Evolutionary conservation across 345 rosid species (phyloP), one percentile per base, ranked within the genome.

Genomic region (Abelmoschus esculentus): DNA sequence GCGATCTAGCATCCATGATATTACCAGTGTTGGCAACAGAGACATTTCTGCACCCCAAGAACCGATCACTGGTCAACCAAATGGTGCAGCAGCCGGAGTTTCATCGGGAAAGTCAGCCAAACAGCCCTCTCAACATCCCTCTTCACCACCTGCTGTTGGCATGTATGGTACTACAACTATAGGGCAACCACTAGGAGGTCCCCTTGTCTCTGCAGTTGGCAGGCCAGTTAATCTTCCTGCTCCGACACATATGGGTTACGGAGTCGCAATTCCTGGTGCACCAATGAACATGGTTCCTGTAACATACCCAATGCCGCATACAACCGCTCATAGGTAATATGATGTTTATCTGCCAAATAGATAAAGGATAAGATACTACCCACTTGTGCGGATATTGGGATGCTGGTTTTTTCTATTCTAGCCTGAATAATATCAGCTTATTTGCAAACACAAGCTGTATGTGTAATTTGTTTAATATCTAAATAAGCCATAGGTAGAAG

Each of bases 1-100:
- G 78, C 90, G 96, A 53, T 84, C 96, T 65, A 93, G 96, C 82
- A 93, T 93, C 77, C 98, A 93, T 34, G 97, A 93, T 72, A 93
- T 93, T 74, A 93, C 98, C 63, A 91, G 88, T 58, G 89, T 91
- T 32, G 85, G 84, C 77, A 88, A 85, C 44, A 88, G 91, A 67
- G 96, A 88, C 65, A 73, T 89, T 75, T 73, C 91, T 44, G 73
- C 81, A 1, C 79, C 87, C n/a, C 96, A 88, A 77, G 95, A 87
- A 70, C 98, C 96, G 12, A 93, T 91, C 78, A 93, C 98, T 8
- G 98, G 98, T 70, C 97, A 93, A 76, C 64, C 86, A 59, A 90
- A 86, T 61, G 80, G 86, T 73, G 73, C 86, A 71, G 79, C 79
- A 36, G 70, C 80, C 26, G 90, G 83, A 69, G 76, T 70, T 55